Percentiles rank a stretch among this genome's conserved stretches.
These are phyloP conservation scores for Aspergillus calidoustus DNA, from an alignment of 2,329 filamentous ascomycete species.

Conservation along the genomic window DNA sequence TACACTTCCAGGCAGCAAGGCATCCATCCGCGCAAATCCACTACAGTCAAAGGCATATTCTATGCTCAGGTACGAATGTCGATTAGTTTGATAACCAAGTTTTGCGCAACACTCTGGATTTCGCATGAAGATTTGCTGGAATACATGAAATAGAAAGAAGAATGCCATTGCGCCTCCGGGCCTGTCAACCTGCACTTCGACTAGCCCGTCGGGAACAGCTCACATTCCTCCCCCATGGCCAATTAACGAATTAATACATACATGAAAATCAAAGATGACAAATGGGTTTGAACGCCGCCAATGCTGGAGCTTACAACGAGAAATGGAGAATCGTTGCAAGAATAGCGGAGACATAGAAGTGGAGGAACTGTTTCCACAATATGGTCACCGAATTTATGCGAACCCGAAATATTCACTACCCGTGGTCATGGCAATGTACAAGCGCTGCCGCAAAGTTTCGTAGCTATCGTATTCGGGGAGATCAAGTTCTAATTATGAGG, in stretches of 20 bases:
- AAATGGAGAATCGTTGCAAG: slow-evolving; percentile 3
- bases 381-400: slow-evolving; percentile 62
- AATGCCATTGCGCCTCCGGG: slow-evolving; percentile 9
- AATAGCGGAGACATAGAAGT: slow-evolving; percentile 8
- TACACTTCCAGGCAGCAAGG: slow-evolving; percentile 5
- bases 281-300: slow-evolving; percentile 37
- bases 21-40: background rate
- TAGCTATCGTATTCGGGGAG: slow-evolving; percentile 98
- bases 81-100: background rate
- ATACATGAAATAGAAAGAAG: slow-evolving; percentile 28
- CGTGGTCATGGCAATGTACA: slow-evolving; percentile 96
- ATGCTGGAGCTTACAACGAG: slow-evolving; percentile 38
- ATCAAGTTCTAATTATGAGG: slow-evolving; percentile 75
- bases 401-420: slow-evolving; percentile 98
- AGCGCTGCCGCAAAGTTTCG: slow-evolving; percentile 81
- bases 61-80: background rate
- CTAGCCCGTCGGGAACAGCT: slow-evolving; percentile 16
- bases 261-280: slow-evolving; percentile 28
- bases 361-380: slow-evolving; percentile 18
- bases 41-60: background rate
- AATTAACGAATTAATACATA: slow-evolving; percentile 29
- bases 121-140: slow-evolving; percentile 15
- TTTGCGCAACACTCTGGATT: slow-evolving; percentile 11
- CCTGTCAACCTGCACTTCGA: slow-evolving; percentile 50
- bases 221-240: slow-evolving; percentile 12